Evolutionary conservation across 495 filamentous ascomycete species (phyloP), one percentile per base, ranked within the genome.

Genomic region (Penicillium steckii): DNA sequence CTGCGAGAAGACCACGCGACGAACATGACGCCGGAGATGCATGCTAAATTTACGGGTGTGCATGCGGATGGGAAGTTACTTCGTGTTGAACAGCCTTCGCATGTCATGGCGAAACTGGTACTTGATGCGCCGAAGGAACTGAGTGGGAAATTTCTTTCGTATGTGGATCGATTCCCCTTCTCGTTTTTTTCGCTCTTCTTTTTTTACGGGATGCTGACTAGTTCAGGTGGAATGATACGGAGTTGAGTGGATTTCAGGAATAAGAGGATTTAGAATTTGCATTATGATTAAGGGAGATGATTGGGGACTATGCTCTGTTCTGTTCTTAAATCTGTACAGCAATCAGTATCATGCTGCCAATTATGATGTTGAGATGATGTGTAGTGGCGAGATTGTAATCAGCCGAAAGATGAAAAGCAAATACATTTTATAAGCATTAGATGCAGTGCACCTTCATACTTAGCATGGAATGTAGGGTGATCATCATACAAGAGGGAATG

Each of bases 321-420:
- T n/a, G n/a, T n/a, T 12, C 29, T 30, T 40, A 17, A 3, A 32
- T 55, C 55, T 69, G 48, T 45, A 70, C 46, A 69, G 51, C 58
- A 64, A 61, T 77, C 50, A 76, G 70, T 52, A 66, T 61, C 57
- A 59, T 62, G 62, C 53, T 48, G 56, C 51, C 37, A 60, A 55
- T 42, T 37, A 65, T 64, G 60, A 44, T n/a, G 56, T 59, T 48
- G 3, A 56, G 30, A 55, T n/a, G 44, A 43, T 32, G 35, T 50
- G 42, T 37, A 58, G 32, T 30, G 33, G 42, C 42, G 35, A 53
- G 25, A 45, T 54, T 61, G 59, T 58, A 64, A 66, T 95, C 90
- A 95, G 90, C 76, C 80, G 90, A 94, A 92, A 94, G 90, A 93
- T 94, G 90, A 95, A 95, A 95, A 94, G 86, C 78, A 80, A 70